Evolutionary conservation across 768 basidiomycete genomes (phyloP).

Genomic region (Hysterangium stoloniferum): DNA sequence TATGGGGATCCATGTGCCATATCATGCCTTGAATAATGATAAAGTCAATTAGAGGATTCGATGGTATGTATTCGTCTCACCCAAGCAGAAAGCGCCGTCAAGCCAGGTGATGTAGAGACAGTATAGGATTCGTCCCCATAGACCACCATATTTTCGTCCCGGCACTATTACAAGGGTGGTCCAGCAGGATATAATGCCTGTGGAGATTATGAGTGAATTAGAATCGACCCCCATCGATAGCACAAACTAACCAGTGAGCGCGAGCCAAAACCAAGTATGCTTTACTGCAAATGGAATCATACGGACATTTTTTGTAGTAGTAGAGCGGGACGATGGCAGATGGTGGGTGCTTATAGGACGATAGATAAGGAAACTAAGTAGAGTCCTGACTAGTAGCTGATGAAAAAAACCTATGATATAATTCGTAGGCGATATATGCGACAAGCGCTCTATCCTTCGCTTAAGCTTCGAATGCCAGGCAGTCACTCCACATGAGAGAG

Average conservation of each 20-base stretch:
- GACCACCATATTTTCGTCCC: constrained; percentile 27
- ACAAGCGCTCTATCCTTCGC: too few species aligned
- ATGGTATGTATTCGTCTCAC: constrained; percentile 26
- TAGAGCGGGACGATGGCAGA: too few species aligned
- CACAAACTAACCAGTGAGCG: constrained; percentile 37
- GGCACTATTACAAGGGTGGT: constrained; percentile 39
- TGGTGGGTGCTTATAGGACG: too few species aligned
- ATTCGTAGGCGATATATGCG: too few species aligned
- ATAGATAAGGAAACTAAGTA: too few species aligned
- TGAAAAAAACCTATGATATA: too few species aligned
- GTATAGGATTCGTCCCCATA: constrained; percentile 45
- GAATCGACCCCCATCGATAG: neutral
- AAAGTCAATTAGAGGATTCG: constrained; percentile 2
- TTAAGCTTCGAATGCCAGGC: too few species aligned
- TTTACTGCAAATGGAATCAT: constrained; percentile 55
- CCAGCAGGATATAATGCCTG: constrained; percentile 48
- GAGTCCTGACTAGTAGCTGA: too few species aligned
- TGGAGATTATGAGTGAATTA: neutral
- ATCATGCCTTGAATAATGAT: constrained; percentile 40
- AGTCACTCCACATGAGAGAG: too few species aligned
- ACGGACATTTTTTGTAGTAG: neutral
- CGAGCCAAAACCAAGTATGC: constrained; percentile 50
- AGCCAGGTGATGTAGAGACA: constrained; percentile 42
- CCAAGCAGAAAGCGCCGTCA: constrained; percentile 52
- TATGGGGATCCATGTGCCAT: constrained; percentile 52